Conservation (phyloP, 2,329 filamentous ascomycete species). For the Nemania abortiva region DNA sequence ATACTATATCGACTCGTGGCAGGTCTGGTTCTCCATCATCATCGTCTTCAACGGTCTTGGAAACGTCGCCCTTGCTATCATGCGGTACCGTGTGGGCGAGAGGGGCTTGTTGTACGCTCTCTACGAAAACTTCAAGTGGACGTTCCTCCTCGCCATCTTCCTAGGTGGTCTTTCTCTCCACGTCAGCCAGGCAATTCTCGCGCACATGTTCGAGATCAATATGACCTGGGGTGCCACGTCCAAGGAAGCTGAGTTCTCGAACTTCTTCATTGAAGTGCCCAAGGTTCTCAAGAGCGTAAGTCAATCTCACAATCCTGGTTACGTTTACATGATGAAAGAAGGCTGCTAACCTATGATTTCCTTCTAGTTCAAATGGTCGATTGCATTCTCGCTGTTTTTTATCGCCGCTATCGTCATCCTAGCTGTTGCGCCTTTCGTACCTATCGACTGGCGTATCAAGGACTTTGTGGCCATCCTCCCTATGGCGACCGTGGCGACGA, state of each 20-base stretch:
- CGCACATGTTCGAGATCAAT: constrained; percentile 87
- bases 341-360: constrained; percentile 12
- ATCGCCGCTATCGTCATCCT: constrained; percentile 74
- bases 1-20: constrained; percentile 77
- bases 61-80: constrained; percentile 77
- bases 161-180: constrained; percentile 85
- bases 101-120: constrained; percentile 67
- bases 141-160: constrained; percentile 80
- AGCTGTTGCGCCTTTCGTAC: constrained; percentile 72
- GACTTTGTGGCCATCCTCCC: constrained; percentile 82
- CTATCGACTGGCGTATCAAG: constrained; percentile 73
- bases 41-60: constrained; percentile 82
- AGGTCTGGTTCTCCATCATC: constrained; percentile 84
- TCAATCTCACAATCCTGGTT: constrained; percentile 53
- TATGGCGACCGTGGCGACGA: constrained; percentile 76
- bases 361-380: constrained; percentile 76
- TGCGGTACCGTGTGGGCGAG: constrained; percentile 79
- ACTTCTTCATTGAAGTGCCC: constrained; percentile 87
- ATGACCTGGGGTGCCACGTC: constrained; percentile 89
- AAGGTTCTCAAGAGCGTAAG: constrained; percentile 82
- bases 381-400: constrained; percentile 69
- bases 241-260: constrained; percentile 84
- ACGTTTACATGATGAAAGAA: constrained; percentile 55
- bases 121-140: constrained; percentile 79
- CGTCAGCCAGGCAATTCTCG: constrained; percentile 81